These are phyloP conservation scores for Platanus orientalis DNA, from an alignment of 164 flowering plant genomes.

Conservation along the genomic window DNA sequence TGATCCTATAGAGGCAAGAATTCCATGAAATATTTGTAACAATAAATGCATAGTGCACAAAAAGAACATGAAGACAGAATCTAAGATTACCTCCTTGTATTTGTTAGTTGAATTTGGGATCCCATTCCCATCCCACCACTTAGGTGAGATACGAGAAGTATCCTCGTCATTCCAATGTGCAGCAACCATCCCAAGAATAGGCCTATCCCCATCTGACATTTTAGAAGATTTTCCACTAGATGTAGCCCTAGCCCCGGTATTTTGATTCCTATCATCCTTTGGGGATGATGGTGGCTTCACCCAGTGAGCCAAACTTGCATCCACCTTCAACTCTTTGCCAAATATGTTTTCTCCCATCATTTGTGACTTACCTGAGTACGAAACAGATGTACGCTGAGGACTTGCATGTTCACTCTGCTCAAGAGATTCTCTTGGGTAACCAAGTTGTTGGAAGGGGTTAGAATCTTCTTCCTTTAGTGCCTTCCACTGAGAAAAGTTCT, in stretches of 20 bases:
- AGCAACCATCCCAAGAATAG: slow-evolving; percentile 79
- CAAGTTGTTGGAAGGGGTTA: slow-evolving; percentile 13
- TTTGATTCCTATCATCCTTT: slow-evolving; percentile 19
- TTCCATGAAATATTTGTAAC: background rate
- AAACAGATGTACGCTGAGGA: slow-evolving; percentile 10
- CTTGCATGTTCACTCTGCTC: slow-evolving; percentile 20
- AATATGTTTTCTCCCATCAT: slow-evolving; percentile 12
- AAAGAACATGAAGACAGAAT: background rate
- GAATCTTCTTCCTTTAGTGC: slow-evolving; percentile 38
- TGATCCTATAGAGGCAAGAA: slow-evolving; percentile 70
- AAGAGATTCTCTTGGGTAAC: slow-evolving; percentile 23
- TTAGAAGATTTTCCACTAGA: slow-evolving; percentile 26
- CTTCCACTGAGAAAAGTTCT: slow-evolving; percentile 38
- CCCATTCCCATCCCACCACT: slow-evolving; percentile 93
- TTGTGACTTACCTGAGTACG: background rate
- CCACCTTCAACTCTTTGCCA: slow-evolving; percentile 31
- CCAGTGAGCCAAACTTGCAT: slow-evolving; percentile 60
- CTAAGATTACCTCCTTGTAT: slow-evolving; percentile 75
- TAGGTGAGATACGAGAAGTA: slow-evolving; percentile 39
- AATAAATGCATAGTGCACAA: background rate
- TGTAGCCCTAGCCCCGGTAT: slow-evolving; percentile 1
- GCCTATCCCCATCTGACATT: slow-evolving; percentile 55
- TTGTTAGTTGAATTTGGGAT: slow-evolving; percentile 95
- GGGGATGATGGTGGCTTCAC: slow-evolving; percentile 35
- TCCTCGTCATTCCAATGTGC: slow-evolving; percentile 75